These are phyloP conservation scores for Castanea crenata DNA, from an alignment of 306 rosid species.

Conservation along the genomic window DNA sequence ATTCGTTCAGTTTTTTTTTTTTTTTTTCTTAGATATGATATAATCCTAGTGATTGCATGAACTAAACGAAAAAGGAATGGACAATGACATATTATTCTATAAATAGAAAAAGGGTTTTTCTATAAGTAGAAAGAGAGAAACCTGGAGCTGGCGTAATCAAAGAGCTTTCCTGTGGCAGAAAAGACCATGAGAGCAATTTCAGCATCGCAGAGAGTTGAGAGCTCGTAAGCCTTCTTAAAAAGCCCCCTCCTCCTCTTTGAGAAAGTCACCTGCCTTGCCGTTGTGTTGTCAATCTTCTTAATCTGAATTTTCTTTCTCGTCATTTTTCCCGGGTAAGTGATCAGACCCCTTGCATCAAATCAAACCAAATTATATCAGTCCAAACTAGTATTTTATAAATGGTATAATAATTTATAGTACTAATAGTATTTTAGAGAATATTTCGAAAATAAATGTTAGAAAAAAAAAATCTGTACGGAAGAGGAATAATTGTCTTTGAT, in stretches of 20 bases:
- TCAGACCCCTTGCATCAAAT: neutral
- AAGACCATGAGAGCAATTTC: conserved; percentile 38
- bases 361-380: neutral
- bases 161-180: conserved; percentile 38
- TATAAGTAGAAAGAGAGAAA: neutral
- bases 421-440: neutral
- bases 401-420: too few species aligned
- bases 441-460: neutral
- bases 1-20: neutral
- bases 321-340: conserved; percentile 16
- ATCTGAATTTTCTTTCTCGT: conserved; percentile 36
- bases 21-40: too few species aligned
- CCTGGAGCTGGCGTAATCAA: conserved; percentile 39
- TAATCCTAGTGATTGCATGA: too few species aligned
- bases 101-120: neutral
- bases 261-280: conserved; percentile 45
- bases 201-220: conserved; percentile 47
- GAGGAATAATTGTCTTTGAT: neutral
- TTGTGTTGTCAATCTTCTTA: conserved; percentile 39
- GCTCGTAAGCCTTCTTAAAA: conserved; percentile 47
- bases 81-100: too few species aligned
- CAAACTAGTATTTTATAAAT: neutral
- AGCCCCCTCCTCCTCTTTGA: conserved; percentile 45
- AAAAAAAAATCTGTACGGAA: neutral
- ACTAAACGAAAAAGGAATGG: too few species aligned